These are phyloP conservation scores for Coemansia sp. DNA, from an alignment of 371 early-diverging fungal species.

Conservation along the genomic window DNA sequence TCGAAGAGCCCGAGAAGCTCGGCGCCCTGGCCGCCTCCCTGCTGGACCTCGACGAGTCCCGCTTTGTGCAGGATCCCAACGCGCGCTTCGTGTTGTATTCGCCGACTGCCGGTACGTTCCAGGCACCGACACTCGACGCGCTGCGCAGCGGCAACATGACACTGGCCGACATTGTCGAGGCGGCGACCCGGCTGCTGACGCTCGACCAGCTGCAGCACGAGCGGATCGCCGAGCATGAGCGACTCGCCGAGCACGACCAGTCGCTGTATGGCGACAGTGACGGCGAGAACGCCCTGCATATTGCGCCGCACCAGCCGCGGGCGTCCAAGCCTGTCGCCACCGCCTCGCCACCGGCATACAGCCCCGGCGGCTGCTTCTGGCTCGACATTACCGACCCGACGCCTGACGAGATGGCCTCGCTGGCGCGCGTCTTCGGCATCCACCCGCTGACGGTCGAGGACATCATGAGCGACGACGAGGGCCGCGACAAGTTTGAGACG, in stretches of 20 bases:
- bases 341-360: not conserved
- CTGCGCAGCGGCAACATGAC: slow-evolving; percentile 27
- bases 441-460: slow-evolving; percentile 55
- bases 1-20: not conserved
- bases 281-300: slow-evolving; percentile 8
- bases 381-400: slow-evolving; percentile 49
- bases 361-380: slow-evolving; percentile 47
- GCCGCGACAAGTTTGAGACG: slow-evolving; percentile 51
- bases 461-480: slow-evolving; percentile 46
- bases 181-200: slow-evolving; percentile 17
- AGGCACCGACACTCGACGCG: slow-evolving; percentile 33
- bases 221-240: slow-evolving; percentile 15
- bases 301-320: not conserved
- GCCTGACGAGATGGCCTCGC: slow-evolving; percentile 45
- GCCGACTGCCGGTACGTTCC: slow-evolving; percentile 33
- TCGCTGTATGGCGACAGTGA: slow-evolving; percentile 5
- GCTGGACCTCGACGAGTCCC: slow-evolving; percentile 1
- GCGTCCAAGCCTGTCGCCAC: not conserved
- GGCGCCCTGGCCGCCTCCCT: slow-evolving; percentile 28
- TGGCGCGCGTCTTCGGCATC: slow-evolving; percentile 50
- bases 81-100: slow-evolving; percentile 40
- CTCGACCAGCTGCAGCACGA: slow-evolving; percentile 28
- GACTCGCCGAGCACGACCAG: not conserved
- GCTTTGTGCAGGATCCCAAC: slow-evolving; percentile 9
- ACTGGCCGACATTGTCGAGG: slow-evolving; percentile 44